phyloP scores from a whole-genome alignment of 164 flowering plant species.

The Paratinospora sagittata region DNA sequence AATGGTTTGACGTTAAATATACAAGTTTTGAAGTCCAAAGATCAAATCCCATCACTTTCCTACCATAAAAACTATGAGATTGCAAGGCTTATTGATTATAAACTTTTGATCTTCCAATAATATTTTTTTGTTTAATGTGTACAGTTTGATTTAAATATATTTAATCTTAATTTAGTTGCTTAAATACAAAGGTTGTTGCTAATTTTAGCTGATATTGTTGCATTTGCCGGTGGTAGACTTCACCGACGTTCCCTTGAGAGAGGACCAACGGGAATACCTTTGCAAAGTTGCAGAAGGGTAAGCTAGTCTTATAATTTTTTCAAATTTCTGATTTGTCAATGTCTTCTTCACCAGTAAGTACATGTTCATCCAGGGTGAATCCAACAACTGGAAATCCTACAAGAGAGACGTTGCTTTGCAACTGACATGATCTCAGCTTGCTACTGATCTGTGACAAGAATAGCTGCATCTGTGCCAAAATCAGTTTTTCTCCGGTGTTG shows the following conservation, averaged over 20 bases:
- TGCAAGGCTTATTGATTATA: too few species aligned
- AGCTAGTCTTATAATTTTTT: conserved; percentile 8
- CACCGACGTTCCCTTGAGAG: conserved; percentile 93
- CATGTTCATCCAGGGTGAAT: conserved; percentile 51
- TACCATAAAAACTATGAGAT: too few species aligned
- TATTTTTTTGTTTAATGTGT: too few species aligned
- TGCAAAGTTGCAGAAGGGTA: conserved; percentile 95
- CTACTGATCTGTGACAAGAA: conserved; percentile 18
- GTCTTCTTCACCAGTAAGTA: conserved; percentile 20
- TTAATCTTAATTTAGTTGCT: too few species aligned
- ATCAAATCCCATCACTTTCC: too few species aligned
- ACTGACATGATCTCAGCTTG: conserved; percentile 37
- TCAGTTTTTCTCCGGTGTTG: not conserved
- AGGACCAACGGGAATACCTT: conserved; percentile 81
- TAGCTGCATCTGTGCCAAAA: conserved; percentile 11
- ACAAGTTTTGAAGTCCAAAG: too few species aligned
- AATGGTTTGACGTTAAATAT: too few species aligned
- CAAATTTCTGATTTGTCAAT: not conserved
- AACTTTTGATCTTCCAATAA: conserved; percentile 11
- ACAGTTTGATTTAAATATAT: conserved; percentile 9
- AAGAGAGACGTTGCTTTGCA: conserved; percentile 81
- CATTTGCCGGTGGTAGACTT: conserved; percentile 42
- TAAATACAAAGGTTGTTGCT: not conserved
- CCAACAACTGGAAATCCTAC: conserved; percentile 84
- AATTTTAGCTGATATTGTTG: conserved; percentile 8